Evolutionary conservation across 2,329 filamentous ascomycete genomes (phyloP), one percentile per base, ranked within the genome.

Genomic region (Aphanoascus verrucosus): DNA sequence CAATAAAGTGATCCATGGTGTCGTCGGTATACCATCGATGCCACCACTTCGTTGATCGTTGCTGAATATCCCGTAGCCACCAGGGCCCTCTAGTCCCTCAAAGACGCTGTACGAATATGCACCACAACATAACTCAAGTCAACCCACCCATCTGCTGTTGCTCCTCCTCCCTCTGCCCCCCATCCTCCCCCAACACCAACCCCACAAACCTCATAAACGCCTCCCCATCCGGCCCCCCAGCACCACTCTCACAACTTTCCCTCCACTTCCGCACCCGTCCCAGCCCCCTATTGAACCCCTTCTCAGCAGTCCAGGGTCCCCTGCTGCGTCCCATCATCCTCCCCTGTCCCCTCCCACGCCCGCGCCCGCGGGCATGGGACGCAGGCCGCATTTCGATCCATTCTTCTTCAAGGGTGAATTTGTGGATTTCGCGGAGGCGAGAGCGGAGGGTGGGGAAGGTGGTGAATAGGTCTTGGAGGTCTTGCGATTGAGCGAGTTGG

Each of bases 381-480:
- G 56, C 20, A 42, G 23, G 35, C 7, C 37, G 64, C 19, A 59
- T 62, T 54, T 70, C 67, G 5, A 66, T 58, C 70, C 70, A 72
- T 59, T 69, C 66, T 52, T 71, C 64, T 55, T 72, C 67, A 14
- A 68, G 60, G 2, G 70, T 69, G 7, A 64, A 57, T 43, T 64
- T 63, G 57, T 72, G 74, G 38, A 75, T 73, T n/a, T 70, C 66
- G 41, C 62, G 67, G 45, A 75, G 61, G 53, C 68, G 64, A 35
- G 58, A 54, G 23, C 69, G 69, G 15, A 75, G 66, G 38, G 61
- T 60, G 2, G 73, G 71, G 56, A 68, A 67, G 12, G 60, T 62
- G 7, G 61, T 54, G 43, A 74, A 65, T 11, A 75, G 59, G 12
- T 63, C 61, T 50, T 67, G 65, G n/a, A 73, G 58, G 46, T 69